Base-by-base conservation (phyloP, 805 yeast species). In the Maudiozyma turicensis region DNA sequence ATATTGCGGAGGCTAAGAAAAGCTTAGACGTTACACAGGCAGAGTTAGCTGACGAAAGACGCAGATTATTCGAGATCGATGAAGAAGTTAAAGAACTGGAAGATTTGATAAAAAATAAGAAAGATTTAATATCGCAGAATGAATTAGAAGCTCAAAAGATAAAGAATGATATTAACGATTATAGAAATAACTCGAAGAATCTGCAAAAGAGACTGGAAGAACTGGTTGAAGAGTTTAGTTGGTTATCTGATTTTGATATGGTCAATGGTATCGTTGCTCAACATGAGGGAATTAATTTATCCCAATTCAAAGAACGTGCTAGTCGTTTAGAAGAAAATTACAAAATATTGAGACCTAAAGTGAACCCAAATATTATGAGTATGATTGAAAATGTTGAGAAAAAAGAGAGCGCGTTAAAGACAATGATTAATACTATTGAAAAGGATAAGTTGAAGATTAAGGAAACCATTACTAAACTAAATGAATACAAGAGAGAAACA, bases 311-410 rank as follows among this genome's bases (percentile, higher is more conserved):
- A 53, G 76, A 74, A 26, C 77, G 82, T 53, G 75, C 81, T 40
- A 67, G 67, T 10, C 73, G 76, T 44, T 73, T 87, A 54, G 70
- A 74, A 15, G 84, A 76, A 33, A 74, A 80, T 52, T 79, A 81
- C 58, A 75, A 78, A 48, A 78, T 77, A 5, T 80, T 91, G 85
- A 84, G 78, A 67, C 75, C 88, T 49, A 86, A 82, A 54, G 95
- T 90, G 14, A 88, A 89, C 58, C 75, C 84, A 2, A 85, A 89
- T 59, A 87, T 88, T 53, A 86, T 86, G 95, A 82, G 82, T 58
- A 86, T 85, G 85, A 86, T 88, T 53, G 96, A 89, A 59, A 87
- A 81, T 55, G 95, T 87, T 30, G 96, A 89, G 63, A 88, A 84
- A 73, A 87, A 88, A 61, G 97, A 89, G 60, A 64, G 73, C 8